Percentiles rank a stretch among this genome's conserved stretches.
Evolutionary conservation across 2,329 filamentous ascomycete genomes (phyloP).

Genomic region (Oidium heveae): DNA sequence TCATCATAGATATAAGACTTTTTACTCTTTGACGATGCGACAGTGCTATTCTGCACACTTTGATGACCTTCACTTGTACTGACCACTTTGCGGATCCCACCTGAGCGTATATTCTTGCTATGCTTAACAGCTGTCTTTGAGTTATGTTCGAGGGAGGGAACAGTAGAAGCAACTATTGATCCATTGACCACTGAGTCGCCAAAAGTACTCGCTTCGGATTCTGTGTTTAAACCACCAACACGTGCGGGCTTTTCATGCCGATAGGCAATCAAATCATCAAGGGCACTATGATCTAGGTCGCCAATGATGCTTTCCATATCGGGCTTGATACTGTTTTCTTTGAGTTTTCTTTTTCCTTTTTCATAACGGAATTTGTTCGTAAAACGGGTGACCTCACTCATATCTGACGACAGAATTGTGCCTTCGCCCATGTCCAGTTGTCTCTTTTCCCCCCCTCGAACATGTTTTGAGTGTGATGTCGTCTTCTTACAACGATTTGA

Average conservation of each 20-base stretch:
- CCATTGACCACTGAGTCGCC: conserved; percentile 40
- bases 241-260: conserved; percentile 65
- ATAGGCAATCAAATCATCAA: conserved; percentile 55
- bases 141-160: conserved; percentile 14
- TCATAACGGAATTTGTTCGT: conserved; percentile 13
- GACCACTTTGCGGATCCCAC: conserved; percentile 13
- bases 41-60: neutral
- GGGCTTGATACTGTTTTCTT: conserved; percentile 8
- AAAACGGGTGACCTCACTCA: conserved; percentile 8
- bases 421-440: conserved; percentile 4
- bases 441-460: conserved; percentile 14
- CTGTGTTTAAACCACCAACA: conserved; percentile 71
- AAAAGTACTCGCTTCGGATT: conserved; percentile 54
- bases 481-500: conserved; percentile 17
- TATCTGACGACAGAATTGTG: conserved; percentile 6
- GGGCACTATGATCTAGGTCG: conserved; percentile 19
- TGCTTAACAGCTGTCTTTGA: conserved; percentile 4
- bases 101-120: conserved; percentile 8
- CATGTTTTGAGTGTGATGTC: conserved; percentile 8
- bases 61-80: neutral
- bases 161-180: conserved; percentile 20
- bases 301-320: conserved; percentile 3
- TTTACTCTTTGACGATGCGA: conserved; percentile 1
- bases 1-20: neutral
- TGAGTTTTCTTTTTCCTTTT: conserved; percentile 11